phyloP scores from a whole-genome alignment of 805 yeast genomes.

The Limtongia smithiae region DNA sequence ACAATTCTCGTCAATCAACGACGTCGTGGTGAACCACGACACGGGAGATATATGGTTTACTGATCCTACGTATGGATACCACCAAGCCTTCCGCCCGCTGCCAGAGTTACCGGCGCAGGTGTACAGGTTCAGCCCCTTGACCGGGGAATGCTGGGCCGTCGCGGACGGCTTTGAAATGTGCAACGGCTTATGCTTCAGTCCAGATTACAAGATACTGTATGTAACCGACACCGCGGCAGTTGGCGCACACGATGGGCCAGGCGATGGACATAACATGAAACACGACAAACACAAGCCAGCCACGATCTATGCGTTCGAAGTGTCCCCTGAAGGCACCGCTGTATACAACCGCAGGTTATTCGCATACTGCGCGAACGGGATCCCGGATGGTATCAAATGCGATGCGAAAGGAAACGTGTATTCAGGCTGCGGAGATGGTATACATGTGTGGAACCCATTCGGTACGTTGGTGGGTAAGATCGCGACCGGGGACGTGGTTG shows the following conservation, averaged over 20 bases:
- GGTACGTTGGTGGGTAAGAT: constrained; percentile 24
- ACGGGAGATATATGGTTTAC: constrained; percentile 28
- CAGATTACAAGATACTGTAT: constrained; percentile 19
- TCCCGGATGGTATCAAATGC: constrained; percentile 27
- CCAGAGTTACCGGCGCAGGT: constrained; percentile 22
- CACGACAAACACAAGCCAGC: constrained; percentile 13
- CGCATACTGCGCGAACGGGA: constrained; percentile 22
- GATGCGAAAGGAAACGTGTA: constrained; percentile 22
- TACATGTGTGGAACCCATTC: constrained; percentile 19
- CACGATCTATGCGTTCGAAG: constrained; percentile 26
- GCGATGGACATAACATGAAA: constrained; percentile 20
- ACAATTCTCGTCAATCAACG: constrained; percentile 24
- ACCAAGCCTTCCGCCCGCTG: constrained; percentile 21
- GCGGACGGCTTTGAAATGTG: constrained; percentile 24
- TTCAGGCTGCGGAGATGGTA: constrained; percentile 27
- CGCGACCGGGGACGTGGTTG: constrained; percentile 14
- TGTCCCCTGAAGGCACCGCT: constrained; percentile 1
- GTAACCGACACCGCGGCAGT: constrained; percentile 25
- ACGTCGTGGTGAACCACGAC: constrained; percentile 26
- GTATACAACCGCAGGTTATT: constrained; percentile 14
- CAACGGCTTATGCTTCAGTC: constrained; percentile 28
- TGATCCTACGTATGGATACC: constrained; percentile 25
- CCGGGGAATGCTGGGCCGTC: constrained; percentile 9
- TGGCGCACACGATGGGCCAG: constrained; percentile 24
- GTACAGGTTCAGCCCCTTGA: constrained; percentile 20